Conservation (phyloP, 306 rosid species). For the Mucuna pruriens region DNA sequence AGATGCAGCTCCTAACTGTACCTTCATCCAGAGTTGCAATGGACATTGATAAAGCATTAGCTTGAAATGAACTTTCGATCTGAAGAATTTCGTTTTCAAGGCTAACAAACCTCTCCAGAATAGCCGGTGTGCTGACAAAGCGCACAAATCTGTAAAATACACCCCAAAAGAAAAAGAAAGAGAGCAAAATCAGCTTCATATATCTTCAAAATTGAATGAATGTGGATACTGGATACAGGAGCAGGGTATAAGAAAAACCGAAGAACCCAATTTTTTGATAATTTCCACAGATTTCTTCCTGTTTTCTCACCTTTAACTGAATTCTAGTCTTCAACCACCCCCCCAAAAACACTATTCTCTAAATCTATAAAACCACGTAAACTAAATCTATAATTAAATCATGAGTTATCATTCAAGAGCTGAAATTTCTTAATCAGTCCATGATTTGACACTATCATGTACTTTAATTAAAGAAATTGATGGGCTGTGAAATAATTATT, state of each 20-base stretch:
- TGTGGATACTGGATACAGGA: background rate
- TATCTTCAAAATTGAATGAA: background rate
- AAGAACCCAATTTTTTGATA: background rate
- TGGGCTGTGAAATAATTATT: background rate
- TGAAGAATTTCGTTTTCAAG: conserved; percentile 69
- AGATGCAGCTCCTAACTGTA: conserved; percentile 32
- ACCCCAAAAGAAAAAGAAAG: background rate
- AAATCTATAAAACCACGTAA: conserved; percentile 16
- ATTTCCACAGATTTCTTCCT: background rate
- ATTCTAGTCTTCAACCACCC: background rate
- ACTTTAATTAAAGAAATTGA: background rate
- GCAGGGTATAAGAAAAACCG: background rate
- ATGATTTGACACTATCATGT: background rate
- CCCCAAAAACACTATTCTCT: background rate
- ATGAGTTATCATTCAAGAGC: background rate
- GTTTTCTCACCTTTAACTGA: background rate
- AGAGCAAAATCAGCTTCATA: conserved; percentile 22
- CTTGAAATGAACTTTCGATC: conserved; percentile 60
- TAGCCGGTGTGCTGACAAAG: conserved; percentile 75
- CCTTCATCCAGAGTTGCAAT: conserved; percentile 44
- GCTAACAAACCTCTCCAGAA: conserved; percentile 72
- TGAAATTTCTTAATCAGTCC: conserved; percentile 22
- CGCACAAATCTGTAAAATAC: conserved; percentile 63
- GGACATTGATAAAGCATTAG: conserved; percentile 46
- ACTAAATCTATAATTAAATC: background rate